These are phyloP conservation scores for Mucuna pruriens DNA, from an alignment of 306 rosid genomes.

Conservation along the genomic window DNA sequence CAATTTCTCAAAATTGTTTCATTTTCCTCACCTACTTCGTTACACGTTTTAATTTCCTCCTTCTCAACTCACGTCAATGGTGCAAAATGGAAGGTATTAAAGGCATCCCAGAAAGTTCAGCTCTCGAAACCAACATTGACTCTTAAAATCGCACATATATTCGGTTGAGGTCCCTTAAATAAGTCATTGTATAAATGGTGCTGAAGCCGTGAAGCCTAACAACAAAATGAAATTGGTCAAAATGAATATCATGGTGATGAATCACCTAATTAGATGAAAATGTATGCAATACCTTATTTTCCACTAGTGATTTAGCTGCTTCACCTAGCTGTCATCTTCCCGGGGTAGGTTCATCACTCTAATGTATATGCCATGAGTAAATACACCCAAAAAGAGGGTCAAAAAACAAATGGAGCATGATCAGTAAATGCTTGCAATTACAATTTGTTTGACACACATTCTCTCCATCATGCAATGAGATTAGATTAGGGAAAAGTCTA, in stretches of 20 bases:
- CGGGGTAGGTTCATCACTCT: neutral
- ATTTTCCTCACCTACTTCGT: neutral
- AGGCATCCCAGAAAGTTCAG: neutral
- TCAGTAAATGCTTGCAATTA: too few species aligned
- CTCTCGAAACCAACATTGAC: neutral
- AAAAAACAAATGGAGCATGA: neutral
- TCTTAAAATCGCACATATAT: neutral
- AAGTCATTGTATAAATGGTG: neutral
- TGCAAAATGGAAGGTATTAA: neutral
- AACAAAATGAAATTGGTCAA: conserved; percentile 7
- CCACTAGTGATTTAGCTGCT: conserved; percentile 18
- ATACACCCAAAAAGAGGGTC: neutral
- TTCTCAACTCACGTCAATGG: neutral
- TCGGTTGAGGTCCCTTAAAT: conserved; percentile 17
- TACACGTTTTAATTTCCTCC: neutral
- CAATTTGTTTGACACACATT: neutral
- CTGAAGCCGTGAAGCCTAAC: neutral
- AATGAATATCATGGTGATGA: neutral
- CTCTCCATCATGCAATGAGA: neutral
- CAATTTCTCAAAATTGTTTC: neutral
- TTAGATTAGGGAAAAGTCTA: neutral
- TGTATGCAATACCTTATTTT: neutral
- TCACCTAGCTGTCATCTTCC: conserved; percentile 16
- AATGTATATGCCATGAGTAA: neutral
- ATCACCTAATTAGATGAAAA: conserved; percentile 7